Evolutionary conservation across 208 protist species (phyloP).

Genomic region (Leishmania guyanensis): DNA sequence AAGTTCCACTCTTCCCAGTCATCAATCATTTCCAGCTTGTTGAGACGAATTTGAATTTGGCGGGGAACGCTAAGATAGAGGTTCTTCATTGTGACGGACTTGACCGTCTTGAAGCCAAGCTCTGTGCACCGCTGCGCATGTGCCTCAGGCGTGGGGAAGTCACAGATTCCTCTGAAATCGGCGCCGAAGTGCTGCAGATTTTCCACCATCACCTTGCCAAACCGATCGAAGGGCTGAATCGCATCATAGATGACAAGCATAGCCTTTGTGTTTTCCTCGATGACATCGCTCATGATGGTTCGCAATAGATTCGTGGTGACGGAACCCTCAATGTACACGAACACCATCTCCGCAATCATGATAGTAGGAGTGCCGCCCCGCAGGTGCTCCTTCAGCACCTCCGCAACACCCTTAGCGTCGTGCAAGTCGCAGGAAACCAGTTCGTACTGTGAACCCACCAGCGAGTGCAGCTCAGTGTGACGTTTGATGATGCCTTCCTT

Average conservation of each 20-base stretch:
- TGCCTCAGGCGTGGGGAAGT: constrained; percentile 68
- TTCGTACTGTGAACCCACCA: constrained; percentile 53
- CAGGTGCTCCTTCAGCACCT: constrained; percentile 50
- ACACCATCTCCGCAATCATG: constrained; percentile 89
- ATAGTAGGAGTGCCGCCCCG: constrained; percentile 65
- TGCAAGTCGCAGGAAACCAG: constrained; percentile 67
- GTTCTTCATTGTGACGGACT: constrained; percentile 72
- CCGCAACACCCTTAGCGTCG: constrained; percentile 46
- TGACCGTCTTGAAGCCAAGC: constrained; percentile 70
- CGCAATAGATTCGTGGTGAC: constrained; percentile 70
- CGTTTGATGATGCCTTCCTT: constrained; percentile 69
- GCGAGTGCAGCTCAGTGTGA: constrained; percentile 36
- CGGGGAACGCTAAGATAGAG: constrained; percentile 82
- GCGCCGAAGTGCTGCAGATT: constrained; percentile 68
- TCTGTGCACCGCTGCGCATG: constrained; percentile 69
- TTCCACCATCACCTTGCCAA: constrained; percentile 89
- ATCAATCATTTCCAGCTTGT: constrained; percentile 90
- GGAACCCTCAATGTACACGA: constrained; percentile 85
- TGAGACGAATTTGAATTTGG: constrained; percentile 59
- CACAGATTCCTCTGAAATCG: constrained; percentile 70
- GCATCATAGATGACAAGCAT: constrained; percentile 86
- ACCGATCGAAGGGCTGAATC: constrained; percentile 87
- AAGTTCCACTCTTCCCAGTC: constrained; percentile 94
- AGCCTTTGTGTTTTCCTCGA: constrained; percentile 40
- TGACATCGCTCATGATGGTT: constrained; percentile 53